Base-by-base conservation (phyloP, 179 eudicot genomes). In the Pouteria campechiana region DNA sequence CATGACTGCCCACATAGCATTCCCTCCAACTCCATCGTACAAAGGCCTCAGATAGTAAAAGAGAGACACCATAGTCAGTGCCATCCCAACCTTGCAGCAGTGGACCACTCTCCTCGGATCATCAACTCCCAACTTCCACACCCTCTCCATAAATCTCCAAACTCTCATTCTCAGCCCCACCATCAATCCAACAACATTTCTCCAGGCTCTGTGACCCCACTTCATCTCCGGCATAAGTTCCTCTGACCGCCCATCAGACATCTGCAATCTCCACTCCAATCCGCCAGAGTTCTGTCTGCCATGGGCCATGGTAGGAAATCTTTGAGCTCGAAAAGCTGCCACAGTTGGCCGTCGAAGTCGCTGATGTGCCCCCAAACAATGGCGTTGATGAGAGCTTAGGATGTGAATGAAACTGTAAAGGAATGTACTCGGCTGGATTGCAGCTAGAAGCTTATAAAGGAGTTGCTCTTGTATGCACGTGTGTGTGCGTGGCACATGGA, bases 1-100 rank as follows among this genome's bases (percentile, higher is more conserved):
- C 87, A 90, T 81, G 60, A 90, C 76, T 38, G 98, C 98, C 98
- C 95, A 85, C 11, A 86, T 74, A 6, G 89, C 86, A 54, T 73
- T 81, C 18, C 70, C 63, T 10, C 94, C 98, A 32, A 90, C 55
- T 1, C 70, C 76, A 40, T 72, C 30, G 41, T 70, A 77, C 59
- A 86, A 67, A 22, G 98, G 87, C 60, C 82, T 80, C 37, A 86
- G 15, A 24, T 85, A 50, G 33, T 86, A 90, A 22, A 90, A 25
- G 69, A 90, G 51, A 0, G 98, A 81, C 17, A 86, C 96, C 58
- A 86, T 38, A 21, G 98, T 79, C 41, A 90, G 41, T 0, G 94
- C 54, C 34, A 76, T 39, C 15, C 98, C 95, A 7, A 90, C 98
- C 51, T 90, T 90, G 20, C 86, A 36, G 2, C 94, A 57, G 39